Percentiles rank a stretch among this genome's conserved stretches.
phyloP scores from a whole-genome alignment of 2,329 filamentous ascomycete species.

The Neobulgaria alba region DNA sequence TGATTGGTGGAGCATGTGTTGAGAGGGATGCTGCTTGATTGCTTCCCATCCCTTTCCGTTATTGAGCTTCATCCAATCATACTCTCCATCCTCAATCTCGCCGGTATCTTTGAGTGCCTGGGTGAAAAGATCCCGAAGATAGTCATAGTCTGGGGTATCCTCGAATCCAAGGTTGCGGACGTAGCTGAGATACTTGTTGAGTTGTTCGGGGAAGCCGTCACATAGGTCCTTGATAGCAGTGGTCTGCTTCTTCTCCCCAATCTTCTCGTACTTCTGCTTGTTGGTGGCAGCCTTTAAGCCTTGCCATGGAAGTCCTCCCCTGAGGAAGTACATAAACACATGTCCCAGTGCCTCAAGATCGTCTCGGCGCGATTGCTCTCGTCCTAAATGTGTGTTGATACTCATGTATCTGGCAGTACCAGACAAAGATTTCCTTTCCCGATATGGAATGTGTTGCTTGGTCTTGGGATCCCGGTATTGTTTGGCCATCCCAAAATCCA shows the following conservation, averaged over 20 bases:
- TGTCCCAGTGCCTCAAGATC: conserved; percentile 83
- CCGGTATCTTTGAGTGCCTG: conserved; percentile 90
- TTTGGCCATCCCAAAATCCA: conserved; percentile 99
- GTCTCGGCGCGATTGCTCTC: conserved; percentile 92
- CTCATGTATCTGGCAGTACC: conserved; percentile 98
- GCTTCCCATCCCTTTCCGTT: conserved; percentile 85
- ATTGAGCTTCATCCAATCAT: conserved; percentile 99
- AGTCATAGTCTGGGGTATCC: conserved; percentile 97
- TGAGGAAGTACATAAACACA: conserved; percentile 67
- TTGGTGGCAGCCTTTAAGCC: conserved; percentile 66
- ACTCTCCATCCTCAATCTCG: conserved; percentile 94
- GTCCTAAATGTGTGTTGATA: conserved; percentile 96
- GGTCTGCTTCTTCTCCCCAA: conserved; percentile 99
- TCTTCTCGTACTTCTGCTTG: conserved; percentile 99
- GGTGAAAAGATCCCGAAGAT: conserved; percentile 91
- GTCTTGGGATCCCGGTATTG: conserved; percentile 98
- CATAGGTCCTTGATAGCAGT: conserved; percentile 95
- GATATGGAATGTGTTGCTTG: conserved; percentile 96
- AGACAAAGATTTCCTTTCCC: conserved; percentile 92
- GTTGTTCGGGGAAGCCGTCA: conserved; percentile 92
- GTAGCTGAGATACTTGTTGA: conserved; percentile 95
- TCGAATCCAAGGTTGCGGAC: conserved; percentile 97
- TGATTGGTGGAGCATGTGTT: conserved; percentile 68
- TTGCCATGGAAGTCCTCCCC: conserved; percentile 65
- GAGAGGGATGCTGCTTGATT: conserved; percentile 59